phyloP scores from a whole-genome alignment of 331 rosid genomes.

The Spiraea crenata region DNA sequence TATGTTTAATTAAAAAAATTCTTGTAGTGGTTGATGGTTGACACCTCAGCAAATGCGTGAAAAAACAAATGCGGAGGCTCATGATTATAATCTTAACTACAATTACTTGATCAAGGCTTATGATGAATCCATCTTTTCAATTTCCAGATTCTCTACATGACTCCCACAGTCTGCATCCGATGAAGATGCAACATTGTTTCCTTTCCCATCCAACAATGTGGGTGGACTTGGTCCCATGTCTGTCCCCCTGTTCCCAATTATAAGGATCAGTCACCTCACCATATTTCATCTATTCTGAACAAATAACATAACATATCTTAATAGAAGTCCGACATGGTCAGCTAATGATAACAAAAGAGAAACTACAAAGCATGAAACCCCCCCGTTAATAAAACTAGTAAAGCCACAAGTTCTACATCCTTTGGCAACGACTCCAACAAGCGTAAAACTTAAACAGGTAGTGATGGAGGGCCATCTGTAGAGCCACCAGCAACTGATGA shows the following conservation, averaged over 20 bases:
- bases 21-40: too few species aligned
- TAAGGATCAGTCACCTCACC: constrained; percentile 22
- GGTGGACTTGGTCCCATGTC: constrained; percentile 13
- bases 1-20: too few species aligned
- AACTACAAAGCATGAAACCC: constrained; percentile 1
- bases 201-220: constrained; percentile 43
- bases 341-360: not conserved
- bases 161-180: constrained; percentile 26
- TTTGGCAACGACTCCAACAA: not conserved
- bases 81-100: constrained; percentile 20
- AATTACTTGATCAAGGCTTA: constrained; percentile 2
- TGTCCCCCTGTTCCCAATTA: constrained; percentile 43
- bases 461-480: too few species aligned
- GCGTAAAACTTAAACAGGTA: not conserved
- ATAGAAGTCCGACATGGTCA: not conserved
- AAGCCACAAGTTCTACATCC: not conserved
- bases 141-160: constrained; percentile 22
- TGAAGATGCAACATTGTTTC: constrained; percentile 34
- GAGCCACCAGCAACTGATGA: too few species aligned
- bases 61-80: too few species aligned
- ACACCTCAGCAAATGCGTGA: too few species aligned
- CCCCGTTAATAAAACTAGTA: too few species aligned
- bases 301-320: not conserved
- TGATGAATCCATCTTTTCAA: constrained; percentile 30
- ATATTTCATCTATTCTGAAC: not conserved